A percentile compares a stretch with the other conserved stretches of the same genome.
These are phyloP conservation scores for Castanopsis chinensis DNA, from an alignment of 306 rosid species.

Conservation along the genomic window DNA sequence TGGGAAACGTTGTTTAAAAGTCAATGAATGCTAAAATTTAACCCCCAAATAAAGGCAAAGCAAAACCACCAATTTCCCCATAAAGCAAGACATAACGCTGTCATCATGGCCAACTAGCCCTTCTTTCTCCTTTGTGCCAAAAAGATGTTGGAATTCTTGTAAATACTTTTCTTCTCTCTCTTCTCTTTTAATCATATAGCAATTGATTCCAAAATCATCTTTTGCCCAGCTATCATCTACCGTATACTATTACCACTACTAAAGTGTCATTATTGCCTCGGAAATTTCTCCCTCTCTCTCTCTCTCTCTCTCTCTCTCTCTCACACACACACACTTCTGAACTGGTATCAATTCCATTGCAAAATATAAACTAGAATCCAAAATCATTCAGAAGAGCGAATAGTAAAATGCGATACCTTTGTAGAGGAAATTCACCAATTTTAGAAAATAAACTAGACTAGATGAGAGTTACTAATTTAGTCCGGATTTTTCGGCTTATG, in stretches of 20 bases:
- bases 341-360: too few species aligned
- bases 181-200: slow-evolving; percentile 61
- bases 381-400: too few species aligned
- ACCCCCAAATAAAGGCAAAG: slow-evolving; percentile 19
- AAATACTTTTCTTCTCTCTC: slow-evolving; percentile 20
- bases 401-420: too few species aligned
- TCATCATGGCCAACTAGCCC: slow-evolving; percentile 13
- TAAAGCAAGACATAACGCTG: slow-evolving; percentile 12
- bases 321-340: too few species aligned
- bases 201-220: slow-evolving; percentile 81
- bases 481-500: too few species aligned
- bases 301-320: background rate
- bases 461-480: too few species aligned
- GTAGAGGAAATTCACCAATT: too few species aligned
- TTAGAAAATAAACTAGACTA: too few species aligned
- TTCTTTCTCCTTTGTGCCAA: slow-evolving; percentile 31
- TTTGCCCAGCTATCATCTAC: slow-evolving; percentile 18
- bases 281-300: slow-evolving; percentile 19
- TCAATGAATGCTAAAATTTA: slow-evolving; percentile 16
- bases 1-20: background rate
- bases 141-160: slow-evolving; percentile 42
- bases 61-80: slow-evolving; percentile 10
- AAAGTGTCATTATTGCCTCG: slow-evolving; percentile 21
- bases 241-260: too few species aligned
- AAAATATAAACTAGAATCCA: too few species aligned